Evolutionary conservation across 2,329 filamentous ascomycete genomes (phyloP).

Genomic region (Diaporthe aspalathi): DNA sequence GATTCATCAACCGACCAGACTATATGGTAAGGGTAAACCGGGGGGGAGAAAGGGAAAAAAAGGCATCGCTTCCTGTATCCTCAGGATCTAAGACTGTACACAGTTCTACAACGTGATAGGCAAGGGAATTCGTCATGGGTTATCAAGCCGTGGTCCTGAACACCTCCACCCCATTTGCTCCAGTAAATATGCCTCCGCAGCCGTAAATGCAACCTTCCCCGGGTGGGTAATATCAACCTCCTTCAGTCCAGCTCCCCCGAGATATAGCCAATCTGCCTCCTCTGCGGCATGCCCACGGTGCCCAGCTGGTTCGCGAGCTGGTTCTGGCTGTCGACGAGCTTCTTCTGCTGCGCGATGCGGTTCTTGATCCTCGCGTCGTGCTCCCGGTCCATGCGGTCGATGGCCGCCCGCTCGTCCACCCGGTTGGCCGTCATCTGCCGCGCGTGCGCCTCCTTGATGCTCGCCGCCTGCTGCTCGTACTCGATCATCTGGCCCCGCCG

Average conservation of each 20-base stretch:
- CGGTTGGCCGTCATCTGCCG: slow-evolving; percentile 61
- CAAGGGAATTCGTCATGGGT: slow-evolving; percentile 17
- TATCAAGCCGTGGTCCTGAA: neutral
- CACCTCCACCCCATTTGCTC: slow-evolving; percentile 9
- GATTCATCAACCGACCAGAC: slow-evolving; percentile 25
- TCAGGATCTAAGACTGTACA: neutral
- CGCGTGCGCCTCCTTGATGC: slow-evolving; percentile 60
- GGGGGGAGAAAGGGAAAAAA: neutral
- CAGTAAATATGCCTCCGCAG: slow-evolving; percentile 22
- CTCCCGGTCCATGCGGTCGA: slow-evolving; percentile 60
- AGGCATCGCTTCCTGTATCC: slow-evolving; percentile 3
- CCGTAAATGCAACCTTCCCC: neutral
- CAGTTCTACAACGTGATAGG: neutral
- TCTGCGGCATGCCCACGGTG: slow-evolving; percentile 47
- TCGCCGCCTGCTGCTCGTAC: slow-evolving; percentile 61
- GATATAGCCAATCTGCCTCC: slow-evolving; percentile 68
- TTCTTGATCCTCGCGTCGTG: slow-evolving; percentile 59
- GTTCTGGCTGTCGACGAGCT: slow-evolving; percentile 60
- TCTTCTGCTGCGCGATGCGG: slow-evolving; percentile 62
- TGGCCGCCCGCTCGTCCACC: slow-evolving; percentile 62
- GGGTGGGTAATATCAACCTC: no score
- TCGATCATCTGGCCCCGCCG: slow-evolving; percentile 58
- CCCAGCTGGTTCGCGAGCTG: slow-evolving; percentile 52
- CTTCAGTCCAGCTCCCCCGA: slow-evolving; percentile 61
- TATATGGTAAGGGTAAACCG: neutral